phyloP scores from a whole-genome alignment of 176 grass and related monocot genomes.

The Paspalum vaginatum region DNA sequence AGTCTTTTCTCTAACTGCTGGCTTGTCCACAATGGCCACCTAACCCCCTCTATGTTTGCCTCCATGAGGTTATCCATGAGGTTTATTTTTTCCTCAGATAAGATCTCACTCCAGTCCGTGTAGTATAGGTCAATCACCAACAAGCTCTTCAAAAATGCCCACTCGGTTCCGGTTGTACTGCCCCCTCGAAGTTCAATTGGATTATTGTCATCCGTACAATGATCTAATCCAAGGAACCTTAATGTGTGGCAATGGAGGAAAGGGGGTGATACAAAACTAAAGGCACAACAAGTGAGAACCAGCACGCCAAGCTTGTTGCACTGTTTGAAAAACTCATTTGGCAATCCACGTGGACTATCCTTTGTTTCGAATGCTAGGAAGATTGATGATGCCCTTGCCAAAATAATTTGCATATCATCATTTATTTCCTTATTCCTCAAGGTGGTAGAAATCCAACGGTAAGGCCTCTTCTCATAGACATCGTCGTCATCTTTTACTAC shows the following conservation, averaged over 20 bases:
- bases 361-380: not conserved
- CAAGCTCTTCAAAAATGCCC: not conserved
- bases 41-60: conserved; percentile 6
- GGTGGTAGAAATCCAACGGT: not conserved
- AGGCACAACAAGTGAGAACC: not conserved
- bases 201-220: not conserved
- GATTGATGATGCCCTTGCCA: not conserved
- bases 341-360: not conserved
- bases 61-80: not conserved
- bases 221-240: not conserved
- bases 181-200: not conserved
- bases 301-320: not conserved
- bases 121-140: not conserved
- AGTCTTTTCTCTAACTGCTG: not conserved
- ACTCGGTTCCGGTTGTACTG: not conserved
- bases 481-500: not conserved
- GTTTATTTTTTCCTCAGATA: not conserved
- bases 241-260: not conserved
- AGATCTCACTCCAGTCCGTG: not conserved
- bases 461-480: not conserved
- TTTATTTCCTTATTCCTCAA: not conserved
- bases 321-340: not conserved
- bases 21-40: not conserved
- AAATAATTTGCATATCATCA: not conserved
- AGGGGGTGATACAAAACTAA: conserved; percentile 10